phyloP scores from a whole-genome alignment of 2,329 filamentous ascomycete species.

The Pseudogymnoascus sp. region DNA sequence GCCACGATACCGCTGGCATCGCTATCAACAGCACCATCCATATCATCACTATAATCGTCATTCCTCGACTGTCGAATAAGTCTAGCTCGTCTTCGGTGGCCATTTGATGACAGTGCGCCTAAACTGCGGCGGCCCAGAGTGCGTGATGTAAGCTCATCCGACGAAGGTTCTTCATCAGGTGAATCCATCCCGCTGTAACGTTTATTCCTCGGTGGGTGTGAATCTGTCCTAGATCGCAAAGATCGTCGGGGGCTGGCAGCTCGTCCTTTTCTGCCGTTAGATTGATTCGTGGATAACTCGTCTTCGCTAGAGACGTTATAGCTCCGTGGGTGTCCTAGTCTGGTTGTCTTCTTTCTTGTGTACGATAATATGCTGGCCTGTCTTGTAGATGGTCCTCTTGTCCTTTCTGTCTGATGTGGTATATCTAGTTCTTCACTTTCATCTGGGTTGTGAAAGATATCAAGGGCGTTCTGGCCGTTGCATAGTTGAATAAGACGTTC shows the following conservation, averaged over 20 bases:
- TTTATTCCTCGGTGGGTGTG: background rate
- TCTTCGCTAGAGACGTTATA: background rate
- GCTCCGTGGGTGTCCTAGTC: background rate
- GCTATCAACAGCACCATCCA: background rate
- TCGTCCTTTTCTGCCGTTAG: background rate
- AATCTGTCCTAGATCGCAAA: background rate
- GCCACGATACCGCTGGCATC: background rate
- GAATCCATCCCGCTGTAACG: background rate
- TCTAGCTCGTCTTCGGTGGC: background rate
- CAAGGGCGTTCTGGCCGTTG: slow-evolving; percentile 38
- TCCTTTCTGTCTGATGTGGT: slow-evolving; percentile 8
- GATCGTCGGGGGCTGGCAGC: background rate
- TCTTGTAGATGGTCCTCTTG: background rate
- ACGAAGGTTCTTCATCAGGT: background rate
- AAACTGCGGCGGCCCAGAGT: background rate
- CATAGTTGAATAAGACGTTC: slow-evolving; percentile 35
- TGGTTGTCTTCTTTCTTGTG: background rate
- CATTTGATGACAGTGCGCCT: background rate
- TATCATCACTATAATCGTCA: background rate
- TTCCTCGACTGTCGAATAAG: background rate
- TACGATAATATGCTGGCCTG: slow-evolving; percentile 14
- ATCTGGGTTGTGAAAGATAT: slow-evolving; percentile 29
- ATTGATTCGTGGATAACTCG: background rate
- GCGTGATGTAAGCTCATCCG: background rate
- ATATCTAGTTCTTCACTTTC: slow-evolving; percentile 10